These are phyloP conservation scores for Beta lomatogona DNA, from an alignment of 179 eudicot genomes.

Conservation along the genomic window DNA sequence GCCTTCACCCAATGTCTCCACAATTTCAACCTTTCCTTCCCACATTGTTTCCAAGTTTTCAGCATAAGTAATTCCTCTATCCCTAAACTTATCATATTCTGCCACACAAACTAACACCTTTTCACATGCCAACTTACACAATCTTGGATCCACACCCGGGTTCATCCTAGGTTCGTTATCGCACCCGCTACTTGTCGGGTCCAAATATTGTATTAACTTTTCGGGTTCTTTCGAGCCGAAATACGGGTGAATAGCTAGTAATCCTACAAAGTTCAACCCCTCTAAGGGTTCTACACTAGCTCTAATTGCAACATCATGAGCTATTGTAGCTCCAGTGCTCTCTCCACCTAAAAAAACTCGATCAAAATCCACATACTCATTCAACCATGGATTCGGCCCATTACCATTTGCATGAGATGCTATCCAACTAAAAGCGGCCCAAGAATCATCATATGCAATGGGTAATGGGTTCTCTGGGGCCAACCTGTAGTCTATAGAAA, in stretches of 20 bases:
- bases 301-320: constrained; percentile 40
- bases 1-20: constrained; percentile 36
- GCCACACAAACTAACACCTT: constrained; percentile 46
- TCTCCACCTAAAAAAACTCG: constrained; percentile 51
- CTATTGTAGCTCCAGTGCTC: constrained; percentile 50
- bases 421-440: constrained; percentile 54
- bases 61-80: constrained; percentile 32
- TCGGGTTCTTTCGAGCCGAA: constrained; percentile 31
- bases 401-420: constrained; percentile 36
- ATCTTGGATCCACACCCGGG: constrained; percentile 41
- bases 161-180: constrained; percentile 38
- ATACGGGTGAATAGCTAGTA: constrained; percentile 40
- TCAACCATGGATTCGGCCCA: constrained; percentile 53
- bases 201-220: constrained; percentile 27
- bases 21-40: constrained; percentile 35
- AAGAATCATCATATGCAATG: constrained; percentile 51
- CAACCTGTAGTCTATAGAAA: constrained; percentile 58
- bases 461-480: constrained; percentile 64
- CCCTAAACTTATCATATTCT: constrained; percentile 33
- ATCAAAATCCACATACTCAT: constrained; percentile 39
- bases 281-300: constrained; percentile 27
- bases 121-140: constrained; percentile 32
- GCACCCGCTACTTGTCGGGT: constrained; percentile 27
- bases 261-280: constrained; percentile 21
- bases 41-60: constrained; percentile 27